A percentile compares a stretch with the other conserved stretches of the same genome.
Evolutionary conservation across 257 asterid genomes (phyloP).

Genomic region (Cinchona pubescens): DNA sequence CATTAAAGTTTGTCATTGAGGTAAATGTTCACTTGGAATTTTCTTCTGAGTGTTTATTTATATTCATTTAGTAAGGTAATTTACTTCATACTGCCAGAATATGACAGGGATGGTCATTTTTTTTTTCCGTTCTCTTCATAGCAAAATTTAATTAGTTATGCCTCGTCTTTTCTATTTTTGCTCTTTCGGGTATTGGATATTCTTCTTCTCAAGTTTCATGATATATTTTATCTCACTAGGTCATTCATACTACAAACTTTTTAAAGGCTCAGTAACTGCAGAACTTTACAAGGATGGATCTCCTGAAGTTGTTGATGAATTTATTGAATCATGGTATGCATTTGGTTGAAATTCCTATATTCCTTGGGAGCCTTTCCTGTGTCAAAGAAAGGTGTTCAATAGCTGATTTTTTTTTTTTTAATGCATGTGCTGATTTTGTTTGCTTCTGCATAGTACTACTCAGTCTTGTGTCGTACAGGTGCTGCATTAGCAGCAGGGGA

Average conservation of each 20-base stretch:
- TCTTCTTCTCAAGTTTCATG: slow-evolving; percentile 3
- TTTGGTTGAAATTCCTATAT: background rate
- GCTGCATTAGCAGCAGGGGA: background rate
- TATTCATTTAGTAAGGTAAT: background rate
- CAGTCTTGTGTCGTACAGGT: background rate
- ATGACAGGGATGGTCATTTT: background rate
- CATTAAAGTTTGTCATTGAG: background rate
- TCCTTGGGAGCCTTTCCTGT: slow-evolving; percentile 2
- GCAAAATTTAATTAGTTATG: background rate
- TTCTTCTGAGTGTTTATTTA: background rate
- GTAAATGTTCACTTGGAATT: background rate
- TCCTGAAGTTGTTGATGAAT: slow-evolving; percentile 71
- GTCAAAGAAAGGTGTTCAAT: background rate
- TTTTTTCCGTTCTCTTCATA: background rate
- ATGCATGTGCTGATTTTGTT: background rate
- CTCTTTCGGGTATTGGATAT: slow-evolving; percentile 7
- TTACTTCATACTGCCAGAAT: background rate
- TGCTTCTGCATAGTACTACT: background rate
- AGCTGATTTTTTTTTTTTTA: background rate
- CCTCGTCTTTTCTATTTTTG: slow-evolving; percentile 13
- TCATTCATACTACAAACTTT: slow-evolving; percentile 70
- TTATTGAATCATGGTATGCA: slow-evolving; percentile 65
- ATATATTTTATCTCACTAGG: slow-evolving; percentile 37
- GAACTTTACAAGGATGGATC: slow-evolving; percentile 92
- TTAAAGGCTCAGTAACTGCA: slow-evolving; percentile 76